phyloP scores from a whole-genome alignment of 345 rosid species.

The Brassica napus region DNA sequence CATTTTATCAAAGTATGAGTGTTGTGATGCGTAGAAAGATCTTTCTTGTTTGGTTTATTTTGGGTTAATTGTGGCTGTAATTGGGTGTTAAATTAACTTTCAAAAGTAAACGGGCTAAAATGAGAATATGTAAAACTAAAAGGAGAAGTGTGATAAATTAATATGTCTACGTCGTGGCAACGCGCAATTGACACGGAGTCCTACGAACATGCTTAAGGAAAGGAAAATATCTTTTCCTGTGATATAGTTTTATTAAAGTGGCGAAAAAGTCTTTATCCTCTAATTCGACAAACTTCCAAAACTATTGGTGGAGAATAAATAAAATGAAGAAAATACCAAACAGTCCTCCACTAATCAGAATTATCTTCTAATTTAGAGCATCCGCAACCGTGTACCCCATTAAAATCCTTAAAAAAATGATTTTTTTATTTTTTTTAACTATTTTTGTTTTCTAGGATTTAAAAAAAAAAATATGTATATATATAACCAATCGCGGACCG shows the following conservation, averaged over 20 bases:
- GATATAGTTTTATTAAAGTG: neutral
- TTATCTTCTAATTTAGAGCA: neutral
- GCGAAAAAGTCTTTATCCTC: neutral
- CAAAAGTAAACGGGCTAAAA: neutral
- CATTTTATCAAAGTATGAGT: too few relatives aligned
- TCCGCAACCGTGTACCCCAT: too few relatives aligned
- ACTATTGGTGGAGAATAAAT: neutral
- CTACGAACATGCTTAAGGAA: neutral
- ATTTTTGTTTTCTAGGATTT: too few relatives aligned
- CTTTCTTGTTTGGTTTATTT: too few relatives aligned
- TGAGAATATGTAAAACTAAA: neutral
- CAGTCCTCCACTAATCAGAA: neutral
- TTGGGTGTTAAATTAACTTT: neutral
- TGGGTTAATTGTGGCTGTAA: neutral
- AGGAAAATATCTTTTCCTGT: neutral
- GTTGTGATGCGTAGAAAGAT: too few relatives aligned
- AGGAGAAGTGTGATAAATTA: neutral
- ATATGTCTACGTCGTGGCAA: neutral
- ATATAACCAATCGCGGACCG: too few relatives aligned
- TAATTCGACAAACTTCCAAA: neutral
- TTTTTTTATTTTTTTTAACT: too few relatives aligned
- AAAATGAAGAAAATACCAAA: too few relatives aligned
- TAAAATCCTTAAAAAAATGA: too few relatives aligned
- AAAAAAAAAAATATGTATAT: too few relatives aligned
- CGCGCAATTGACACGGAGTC: neutral